Evolutionary conservation across 2,329 filamentous ascomycete species (phyloP), one percentile per base, ranked within the genome.

Genomic region (Coleophoma eucalyptorum): DNA sequence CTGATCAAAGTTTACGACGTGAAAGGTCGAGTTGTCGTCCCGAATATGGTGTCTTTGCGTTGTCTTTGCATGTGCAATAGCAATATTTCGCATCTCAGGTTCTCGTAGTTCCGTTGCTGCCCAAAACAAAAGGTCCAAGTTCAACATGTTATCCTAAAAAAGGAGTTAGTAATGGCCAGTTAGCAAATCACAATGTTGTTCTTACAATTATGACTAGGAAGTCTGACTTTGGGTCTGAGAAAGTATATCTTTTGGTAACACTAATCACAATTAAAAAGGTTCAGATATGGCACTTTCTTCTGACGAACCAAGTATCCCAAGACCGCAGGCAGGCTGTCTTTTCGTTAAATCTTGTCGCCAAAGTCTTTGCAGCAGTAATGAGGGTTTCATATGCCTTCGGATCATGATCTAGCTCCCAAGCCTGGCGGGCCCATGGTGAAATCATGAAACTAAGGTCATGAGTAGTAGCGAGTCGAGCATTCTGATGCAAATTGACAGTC

Each of bases 1-100:
- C 1, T 69, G 68, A 20, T 75, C 67, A 46, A 78, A 75, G 48
- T 74, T 69, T n/a, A 75, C 71, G 1, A 78, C 66, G 50, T 78
- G 75, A 26, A 54, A 62, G 1, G 68, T 71, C 2, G 69, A 71
- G 11, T 51, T 58, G 50, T 74, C 69, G 3, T 46, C 45, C 1
- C 70, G 66, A 18, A 77, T 60, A 50, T 76, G 72, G 5, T 69
- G 62, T n/a, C 59, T 61, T 37, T 67, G 64, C 0, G 72, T 68
- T 0, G 68, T 72, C 1, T 59, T 57, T 0, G 74, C 73, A 55
- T 77, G 75, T 1, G 54, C 50, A 0, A 67, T 63, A 0, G 72
- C 72, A 3, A 68, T 64, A 13, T 67, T 54, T 38, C 60, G 63
- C 49, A 74, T 65, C 0, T 45, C 50, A 1, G 44, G 43, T 43